phyloP scores from a whole-genome alignment of 192 early-diverging fungal species.

The Physocladia obscura region DNA sequence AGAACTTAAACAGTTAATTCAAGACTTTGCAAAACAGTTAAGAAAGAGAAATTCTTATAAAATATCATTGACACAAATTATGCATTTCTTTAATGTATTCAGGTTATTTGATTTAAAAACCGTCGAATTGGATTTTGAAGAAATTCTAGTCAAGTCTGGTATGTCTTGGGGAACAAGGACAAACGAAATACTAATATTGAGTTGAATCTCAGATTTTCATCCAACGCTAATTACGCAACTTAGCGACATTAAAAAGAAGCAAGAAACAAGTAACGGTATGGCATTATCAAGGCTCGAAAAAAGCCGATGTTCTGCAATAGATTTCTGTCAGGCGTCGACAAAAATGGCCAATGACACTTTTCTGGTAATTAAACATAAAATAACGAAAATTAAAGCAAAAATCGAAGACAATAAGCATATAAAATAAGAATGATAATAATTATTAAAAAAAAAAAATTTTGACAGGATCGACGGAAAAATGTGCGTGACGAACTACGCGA shows the following conservation, averaged over 20 bases:
- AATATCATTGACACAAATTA: background rate
- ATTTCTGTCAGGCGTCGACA: background rate
- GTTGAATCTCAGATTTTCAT: background rate
- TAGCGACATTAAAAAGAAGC: background rate
- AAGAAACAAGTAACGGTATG: background rate
- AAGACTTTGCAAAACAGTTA: background rate
- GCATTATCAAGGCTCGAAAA: background rate
- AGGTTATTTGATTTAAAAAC: background rate
- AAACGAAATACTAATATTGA: background rate
- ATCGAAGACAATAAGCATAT: no score
- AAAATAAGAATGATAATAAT: no score
- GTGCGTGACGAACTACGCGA: background rate
- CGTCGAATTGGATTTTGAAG: background rate
- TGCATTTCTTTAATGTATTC: background rate
- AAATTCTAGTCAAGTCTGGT: background rate
- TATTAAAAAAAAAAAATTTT: no score
- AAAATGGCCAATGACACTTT: background rate
- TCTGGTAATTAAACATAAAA: no score
- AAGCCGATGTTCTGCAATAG: background rate
- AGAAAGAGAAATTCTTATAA: background rate
- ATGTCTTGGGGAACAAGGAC: background rate
- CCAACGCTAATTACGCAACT: background rate
- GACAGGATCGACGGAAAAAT: background rate
- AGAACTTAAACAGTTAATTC: background rate
- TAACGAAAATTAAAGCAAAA: no score